phyloP scores from a whole-genome alignment of 768 basidiomycete genomes.

The Mycena chlorophos region DNA sequence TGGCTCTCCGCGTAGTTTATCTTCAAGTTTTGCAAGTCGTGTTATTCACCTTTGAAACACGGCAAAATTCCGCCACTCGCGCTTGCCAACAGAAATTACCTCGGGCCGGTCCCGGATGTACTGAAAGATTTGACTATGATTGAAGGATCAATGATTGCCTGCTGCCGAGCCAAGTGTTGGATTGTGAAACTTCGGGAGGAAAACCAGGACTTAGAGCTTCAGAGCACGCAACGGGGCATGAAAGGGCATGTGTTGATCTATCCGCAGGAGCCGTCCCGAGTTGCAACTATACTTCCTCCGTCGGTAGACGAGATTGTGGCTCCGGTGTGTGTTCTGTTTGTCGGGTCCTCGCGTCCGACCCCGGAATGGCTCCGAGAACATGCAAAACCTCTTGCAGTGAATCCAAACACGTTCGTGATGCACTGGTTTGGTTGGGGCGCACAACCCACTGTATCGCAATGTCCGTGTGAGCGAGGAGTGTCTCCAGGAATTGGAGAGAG shows the following conservation, averaged over 20 bases:
- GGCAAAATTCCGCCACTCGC: constrained; percentile 5
- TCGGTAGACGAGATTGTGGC: constrained; percentile 1
- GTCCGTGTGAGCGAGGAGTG: constrained; percentile 3
- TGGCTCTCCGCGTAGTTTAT: not conserved
- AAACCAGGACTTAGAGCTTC: constrained; percentile 20
- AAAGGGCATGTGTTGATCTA: constrained; percentile 8
- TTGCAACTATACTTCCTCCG: not conserved
- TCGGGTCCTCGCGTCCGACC: constrained; percentile 1
- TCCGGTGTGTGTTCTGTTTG: constrained; percentile 4
- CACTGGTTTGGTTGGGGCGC: constrained; percentile 5
- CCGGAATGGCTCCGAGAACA: constrained; percentile 9
- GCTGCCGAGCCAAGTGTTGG: constrained; percentile 13
- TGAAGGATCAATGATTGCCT: constrained; percentile 15
- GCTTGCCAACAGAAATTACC: constrained; percentile 6
- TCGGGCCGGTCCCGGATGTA: constrained; percentile 13
- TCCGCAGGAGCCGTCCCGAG: constrained; percentile 2
- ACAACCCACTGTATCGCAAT: constrained; percentile 12
- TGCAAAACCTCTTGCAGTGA: constrained; percentile 9
- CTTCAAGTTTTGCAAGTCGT: not conserved
- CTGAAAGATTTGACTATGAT: constrained; percentile 11
- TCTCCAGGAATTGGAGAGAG: not conserved
- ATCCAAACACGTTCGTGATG: constrained; percentile 3
- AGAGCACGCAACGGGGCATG: not conserved
- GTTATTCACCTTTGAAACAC: constrained; percentile 3
- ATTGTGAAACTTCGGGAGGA: constrained; percentile 3